Conservation (phyloP, 2,329 filamentous ascomycete species). For the Xylariaceae sp. region DNA sequence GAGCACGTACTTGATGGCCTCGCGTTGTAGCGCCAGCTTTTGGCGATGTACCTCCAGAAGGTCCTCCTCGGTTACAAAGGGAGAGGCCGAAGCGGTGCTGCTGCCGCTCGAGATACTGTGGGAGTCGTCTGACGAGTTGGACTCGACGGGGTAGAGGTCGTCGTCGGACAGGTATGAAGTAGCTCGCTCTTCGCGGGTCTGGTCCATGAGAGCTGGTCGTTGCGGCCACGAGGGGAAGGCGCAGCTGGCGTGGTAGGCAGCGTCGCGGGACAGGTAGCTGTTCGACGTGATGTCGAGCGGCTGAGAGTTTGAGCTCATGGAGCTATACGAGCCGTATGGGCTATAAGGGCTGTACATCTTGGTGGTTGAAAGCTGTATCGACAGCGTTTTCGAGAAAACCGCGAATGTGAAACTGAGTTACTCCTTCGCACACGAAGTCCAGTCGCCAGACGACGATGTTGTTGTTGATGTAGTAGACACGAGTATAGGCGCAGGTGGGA, state of each 20-base stretch:
- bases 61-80: conserved; percentile 40
- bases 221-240: conserved; percentile 41
- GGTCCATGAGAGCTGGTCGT: conserved; percentile 31
- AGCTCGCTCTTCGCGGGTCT: conserved; percentile 34
- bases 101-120: conserved; percentile 40
- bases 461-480: neutral
- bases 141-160: conserved; percentile 51
- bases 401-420: neutral
- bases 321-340: conserved; percentile 34
- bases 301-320: conserved; percentile 30
- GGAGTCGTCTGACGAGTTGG: conserved; percentile 46
- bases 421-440: neutral
- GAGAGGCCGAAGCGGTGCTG: conserved; percentile 40
- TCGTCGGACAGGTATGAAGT: conserved; percentile 59
- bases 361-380: conserved; percentile 4
- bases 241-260: conserved; percentile 31
- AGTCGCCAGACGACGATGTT: conserved; percentile 2
- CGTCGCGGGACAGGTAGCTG: conserved; percentile 27
- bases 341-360: conserved; percentile 33
- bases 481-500: conserved; percentile 3
- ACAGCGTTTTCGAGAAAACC: conserved; percentile 1
- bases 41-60: conserved; percentile 46
- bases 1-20: conserved; percentile 46
- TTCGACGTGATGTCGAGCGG: conserved; percentile 30
- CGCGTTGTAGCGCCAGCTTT: conserved; percentile 45